Evolutionary conservation across 306 rosid genomes (phyloP), one percentile per base, ranked within the genome.

Genomic region (Luffa acutangula): DNA sequence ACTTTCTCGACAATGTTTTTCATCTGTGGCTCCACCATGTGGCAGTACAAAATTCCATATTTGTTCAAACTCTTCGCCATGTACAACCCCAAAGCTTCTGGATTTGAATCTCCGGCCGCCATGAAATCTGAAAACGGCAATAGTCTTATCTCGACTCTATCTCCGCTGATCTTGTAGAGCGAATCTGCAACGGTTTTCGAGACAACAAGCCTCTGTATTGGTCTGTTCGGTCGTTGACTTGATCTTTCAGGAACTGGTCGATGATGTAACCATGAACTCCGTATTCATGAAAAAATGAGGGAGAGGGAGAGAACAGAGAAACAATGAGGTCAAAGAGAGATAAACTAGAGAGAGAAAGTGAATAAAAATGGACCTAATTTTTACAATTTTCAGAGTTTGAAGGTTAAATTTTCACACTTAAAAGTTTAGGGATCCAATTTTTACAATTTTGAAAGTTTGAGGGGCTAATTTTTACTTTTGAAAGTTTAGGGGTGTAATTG

Each of bases 21-120:
- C 97, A 90, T 93, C 77, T 93, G 84, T 0, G 98, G 93, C 85
- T 91, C 97, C 43, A 88, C 79, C 41, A 84, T 72, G 33, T 91
- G 93, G 66, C 89, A 91, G 37, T 93, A 93, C 21, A 84, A 66
- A 21, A 91, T 79, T 3, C 86, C 88, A 20, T 73, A 80, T 43
- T 88, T 78, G 57, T 76, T 87, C 51, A 91, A 43, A 2, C 85
- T 79, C 2, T 75, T 42, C 0, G 83, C 96, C 89, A 93, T 79
- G 78, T 88, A 57, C 34, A 89, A 48, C 20, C 86, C 93, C 33
- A 93, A 62, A 17, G 87, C 89, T 14, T 80, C 56, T n/a, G 97
- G 98, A 74, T 91, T 57, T 0, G 98, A 86, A 70, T 93, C 98
- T n/a, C 82, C 88, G 1, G 91, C 84, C 31, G 83, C 90, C 53